Conservation (phyloP, 164 flowering plant genomes). For the Akebia trifoliata region DNA sequence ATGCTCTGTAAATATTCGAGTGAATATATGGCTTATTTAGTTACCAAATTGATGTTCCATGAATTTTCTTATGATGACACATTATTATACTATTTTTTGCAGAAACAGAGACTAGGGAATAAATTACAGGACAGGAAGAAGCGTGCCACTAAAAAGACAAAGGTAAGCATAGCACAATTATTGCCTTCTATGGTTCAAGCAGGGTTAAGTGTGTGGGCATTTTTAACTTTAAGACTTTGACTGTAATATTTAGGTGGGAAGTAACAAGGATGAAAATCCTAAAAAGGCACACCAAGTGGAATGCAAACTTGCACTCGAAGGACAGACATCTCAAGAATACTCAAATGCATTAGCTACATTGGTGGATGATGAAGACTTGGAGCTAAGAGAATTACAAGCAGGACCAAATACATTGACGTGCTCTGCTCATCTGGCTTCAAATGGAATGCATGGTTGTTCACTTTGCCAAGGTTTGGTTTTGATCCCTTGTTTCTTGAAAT, state of each 20-base stretch:
- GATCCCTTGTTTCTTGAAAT: background rate
- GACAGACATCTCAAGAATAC: conserved; percentile 27
- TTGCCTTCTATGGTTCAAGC: conserved; percentile 6
- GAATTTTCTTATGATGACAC: background rate
- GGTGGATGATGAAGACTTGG: conserved; percentile 92
- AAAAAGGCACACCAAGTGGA: conserved; percentile 31
- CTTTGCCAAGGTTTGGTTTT: conserved; percentile 74
- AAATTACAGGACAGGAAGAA: conserved; percentile 48
- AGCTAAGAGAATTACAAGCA: conserved; percentile 67
- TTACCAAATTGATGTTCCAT: background rate
- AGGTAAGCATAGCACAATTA: conserved; percentile 33
- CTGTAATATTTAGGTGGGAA: conserved; percentile 33
- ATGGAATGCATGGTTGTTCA: conserved; percentile 54
- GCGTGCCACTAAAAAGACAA: conserved; percentile 33
- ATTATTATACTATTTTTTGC: conserved; percentile 7
- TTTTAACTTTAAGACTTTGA: background rate
- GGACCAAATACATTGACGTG: conserved; percentile 61
- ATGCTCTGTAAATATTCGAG: background rate
- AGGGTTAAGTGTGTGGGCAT: conserved; percentile 1
- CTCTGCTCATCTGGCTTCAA: conserved; percentile 52
- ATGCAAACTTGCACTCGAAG: conserved; percentile 65
- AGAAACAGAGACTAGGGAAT: conserved; percentile 35
- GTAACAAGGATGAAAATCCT: conserved; percentile 20
- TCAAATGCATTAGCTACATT: conserved; percentile 28
- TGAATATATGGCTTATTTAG: background rate